A percentile compares a stretch with the other conserved stretches of the same genome.
Evolutionary conservation across 1,284 basidiomycete genomes (phyloP).

Genomic region (Malassezia pachydermatis): DNA sequence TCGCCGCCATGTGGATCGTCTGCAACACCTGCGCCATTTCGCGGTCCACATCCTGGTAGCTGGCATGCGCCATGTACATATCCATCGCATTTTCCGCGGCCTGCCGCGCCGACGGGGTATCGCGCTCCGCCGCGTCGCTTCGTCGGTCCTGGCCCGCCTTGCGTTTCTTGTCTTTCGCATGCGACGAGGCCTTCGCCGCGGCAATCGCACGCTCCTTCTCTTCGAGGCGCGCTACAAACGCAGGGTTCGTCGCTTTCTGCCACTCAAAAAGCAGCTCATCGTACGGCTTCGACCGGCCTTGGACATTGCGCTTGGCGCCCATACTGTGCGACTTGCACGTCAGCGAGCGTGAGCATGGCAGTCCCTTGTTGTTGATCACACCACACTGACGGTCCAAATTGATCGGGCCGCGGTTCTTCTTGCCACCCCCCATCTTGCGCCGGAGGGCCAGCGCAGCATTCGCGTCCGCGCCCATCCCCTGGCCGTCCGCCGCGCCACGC

Average conservation of each 20-base stretch:
- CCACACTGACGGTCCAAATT: conserved; percentile 90
- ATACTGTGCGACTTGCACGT: conserved; percentile 98
- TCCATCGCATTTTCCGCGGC: conserved; percentile 21
- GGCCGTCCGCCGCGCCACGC: neutral
- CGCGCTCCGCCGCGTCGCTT: neutral
- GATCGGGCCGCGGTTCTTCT: conserved; percentile 25
- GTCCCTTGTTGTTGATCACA: conserved; percentile 88
- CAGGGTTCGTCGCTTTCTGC: conserved; percentile 83
- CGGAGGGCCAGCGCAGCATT: conserved; percentile 7
- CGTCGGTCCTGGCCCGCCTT: conserved; percentile 8
- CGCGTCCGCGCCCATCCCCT: neutral
- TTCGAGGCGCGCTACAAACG: conserved; percentile 75
- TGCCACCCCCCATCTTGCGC: conserved; percentile 21
- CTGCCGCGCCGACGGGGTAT: neutral
- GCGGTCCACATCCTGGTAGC: conserved; percentile 36
- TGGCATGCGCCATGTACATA: conserved; percentile 31
- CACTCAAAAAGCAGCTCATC: conserved; percentile 73
- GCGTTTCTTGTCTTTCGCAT: conserved; percentile 40
- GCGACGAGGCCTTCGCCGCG: conserved; percentile 28
- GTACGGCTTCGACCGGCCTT: conserved; percentile 72
- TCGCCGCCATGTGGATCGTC: conserved; percentile 25
- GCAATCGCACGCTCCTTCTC: conserved; percentile 52
- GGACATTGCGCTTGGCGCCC: conserved; percentile 86
- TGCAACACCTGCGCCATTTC: conserved; percentile 26
- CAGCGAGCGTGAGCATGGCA: conserved; percentile 87